A percentile compares a stretch with the other conserved stretches of the same genome.
Evolutionary conservation across 2,329 filamentous ascomycete genomes (phyloP).

Genomic region (Hypoxylon rubiginosum): DNA sequence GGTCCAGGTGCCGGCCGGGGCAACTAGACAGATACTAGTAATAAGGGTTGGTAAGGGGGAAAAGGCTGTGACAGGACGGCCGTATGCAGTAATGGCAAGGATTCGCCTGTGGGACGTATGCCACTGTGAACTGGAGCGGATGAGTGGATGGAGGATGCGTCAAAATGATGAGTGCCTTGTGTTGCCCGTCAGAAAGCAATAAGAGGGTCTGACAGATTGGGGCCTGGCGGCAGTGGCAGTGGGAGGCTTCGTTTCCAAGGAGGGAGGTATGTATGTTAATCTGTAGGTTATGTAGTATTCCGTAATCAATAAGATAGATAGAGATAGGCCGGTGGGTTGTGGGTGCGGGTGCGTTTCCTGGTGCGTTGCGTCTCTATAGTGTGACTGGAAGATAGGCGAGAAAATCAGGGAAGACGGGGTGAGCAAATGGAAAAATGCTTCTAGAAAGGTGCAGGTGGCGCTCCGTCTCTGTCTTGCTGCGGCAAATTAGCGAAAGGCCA

Average conservation of each 20-base stretch:
- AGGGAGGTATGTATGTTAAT: constrained; percentile 18
- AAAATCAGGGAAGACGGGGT: constrained; percentile 30
- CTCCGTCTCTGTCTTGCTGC: constrained; percentile 13
- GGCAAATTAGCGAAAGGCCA: constrained; percentile 22
- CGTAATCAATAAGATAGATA: constrained; percentile 36
- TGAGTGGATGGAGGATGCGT: constrained; percentile 35
- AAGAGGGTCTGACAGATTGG: constrained; percentile 8
- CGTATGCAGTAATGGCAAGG: constrained; percentile 45
- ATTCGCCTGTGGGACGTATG: constrained; percentile 42
- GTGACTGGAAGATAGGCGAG: constrained; percentile 37
- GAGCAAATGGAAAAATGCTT: constrained; percentile 30
- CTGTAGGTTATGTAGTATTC: too few species aligned
- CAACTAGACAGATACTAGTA: constrained; percentile 36
- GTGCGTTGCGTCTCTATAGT: constrained; percentile 29
- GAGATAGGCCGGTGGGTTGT: constrained; percentile 21
- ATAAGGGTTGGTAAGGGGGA: constrained; percentile 32
- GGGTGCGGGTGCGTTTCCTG: not conserved
- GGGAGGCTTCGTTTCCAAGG: constrained; percentile 16
- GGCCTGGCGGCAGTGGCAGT: too few species aligned
- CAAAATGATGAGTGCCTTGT: constrained; percentile 35
- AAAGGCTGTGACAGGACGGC: constrained; percentile 45
- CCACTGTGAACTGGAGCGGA: constrained; percentile 24
- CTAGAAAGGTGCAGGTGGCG: constrained; percentile 32
- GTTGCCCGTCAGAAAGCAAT: constrained; percentile 33
- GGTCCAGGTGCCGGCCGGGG: constrained; percentile 21